Evolutionary conservation across 345 rosid genomes (phyloP).

Genomic region (Erysimum cheiranthoides): DNA sequence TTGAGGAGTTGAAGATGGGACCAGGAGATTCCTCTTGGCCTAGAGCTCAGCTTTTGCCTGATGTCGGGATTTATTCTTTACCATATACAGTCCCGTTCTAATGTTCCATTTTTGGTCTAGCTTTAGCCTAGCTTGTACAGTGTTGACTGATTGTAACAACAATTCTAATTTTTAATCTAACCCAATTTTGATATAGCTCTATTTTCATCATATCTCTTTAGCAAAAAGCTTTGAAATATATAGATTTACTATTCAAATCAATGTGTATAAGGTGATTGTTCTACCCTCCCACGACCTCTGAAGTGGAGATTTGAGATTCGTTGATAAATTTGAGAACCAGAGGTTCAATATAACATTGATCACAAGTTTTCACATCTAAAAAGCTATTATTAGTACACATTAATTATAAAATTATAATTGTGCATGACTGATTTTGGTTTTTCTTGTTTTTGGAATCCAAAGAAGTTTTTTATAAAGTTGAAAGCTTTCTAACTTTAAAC

Average conservation of each 20-base stretch:
- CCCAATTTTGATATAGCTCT: conserved; percentile 29
- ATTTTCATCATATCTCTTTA: background rate
- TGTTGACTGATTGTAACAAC: conserved; percentile 26
- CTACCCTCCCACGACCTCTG: too few relatives aligned
- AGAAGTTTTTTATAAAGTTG: too few relatives aligned
- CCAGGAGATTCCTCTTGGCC: conserved; percentile 43
- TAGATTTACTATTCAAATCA: background rate
- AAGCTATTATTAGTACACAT: background rate
- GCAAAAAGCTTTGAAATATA: background rate
- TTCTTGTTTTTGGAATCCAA: too few relatives aligned
- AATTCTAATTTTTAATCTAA: conserved; percentile 28
- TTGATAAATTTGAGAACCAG: background rate
- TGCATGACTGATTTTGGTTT: too few relatives aligned
- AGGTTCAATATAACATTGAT: too few relatives aligned
- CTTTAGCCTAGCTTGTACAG: conserved; percentile 23
- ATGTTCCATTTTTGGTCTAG: background rate
- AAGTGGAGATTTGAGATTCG: background rate
- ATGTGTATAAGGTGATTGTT: too few relatives aligned
- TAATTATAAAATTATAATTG: too few relatives aligned
- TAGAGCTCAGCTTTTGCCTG: conserved; percentile 48
- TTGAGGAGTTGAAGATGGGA: conserved; percentile 20
- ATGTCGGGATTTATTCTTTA: conserved; percentile 59
- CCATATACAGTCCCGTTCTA: conserved; percentile 73
- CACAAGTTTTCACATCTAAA: background rate
- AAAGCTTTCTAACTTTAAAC: too few relatives aligned